Base-by-base conservation (phyloP, 352 stramenopile genomes). In the Globisporangium paroecandrum region DNA sequence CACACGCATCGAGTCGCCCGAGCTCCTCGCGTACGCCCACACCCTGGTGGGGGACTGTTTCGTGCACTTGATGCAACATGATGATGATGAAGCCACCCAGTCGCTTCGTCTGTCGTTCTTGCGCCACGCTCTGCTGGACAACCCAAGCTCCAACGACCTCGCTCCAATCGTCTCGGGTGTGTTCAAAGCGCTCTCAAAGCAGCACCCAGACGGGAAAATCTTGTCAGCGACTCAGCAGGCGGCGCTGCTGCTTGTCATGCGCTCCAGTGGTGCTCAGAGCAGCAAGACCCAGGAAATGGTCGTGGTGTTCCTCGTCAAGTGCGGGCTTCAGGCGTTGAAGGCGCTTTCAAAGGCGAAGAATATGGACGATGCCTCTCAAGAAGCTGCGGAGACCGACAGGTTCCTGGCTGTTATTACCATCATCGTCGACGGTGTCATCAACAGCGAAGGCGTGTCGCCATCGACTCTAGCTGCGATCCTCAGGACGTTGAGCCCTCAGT, bases 211-310 rank as follows among this genome's bases (percentile, higher is more conserved):
- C 24, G 77, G 75, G 8, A 56, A 22, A 18, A 53, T 85, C 27
- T 64, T 79, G 27, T 70, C 77, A 4, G 1, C 3, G n/a, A 51
- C 53, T 1, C 81, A 89, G 24, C 53, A 85, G 15, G 49, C 77
- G 4, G 73, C 70, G 18, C 34, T 85, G 5, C 64, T 89, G 27
- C 51, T 85, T n/a, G 24, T 82, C 47, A 69, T 75, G 61, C 76
- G 71, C 25, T 62, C 59, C 9, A 76, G n/a, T 27, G n/a, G 36
- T 10, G 15, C 38, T 13, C 49, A 63, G 65, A 64, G 43, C 32
- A 62, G 41, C 29, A 64, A 61, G 34, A 46, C 47, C 12, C 61
- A 66, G 38, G 34, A 65, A 38, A 56, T n/a, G 2, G 10, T 58
- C 5, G 34, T 72, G 7, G 57, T 66, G 24, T 66, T 72, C 47